Evolutionary conservation across 768 basidiomycete genomes (phyloP), one percentile per base, ranked within the genome.

Genomic region (Leccinum subgranulosum): DNA sequence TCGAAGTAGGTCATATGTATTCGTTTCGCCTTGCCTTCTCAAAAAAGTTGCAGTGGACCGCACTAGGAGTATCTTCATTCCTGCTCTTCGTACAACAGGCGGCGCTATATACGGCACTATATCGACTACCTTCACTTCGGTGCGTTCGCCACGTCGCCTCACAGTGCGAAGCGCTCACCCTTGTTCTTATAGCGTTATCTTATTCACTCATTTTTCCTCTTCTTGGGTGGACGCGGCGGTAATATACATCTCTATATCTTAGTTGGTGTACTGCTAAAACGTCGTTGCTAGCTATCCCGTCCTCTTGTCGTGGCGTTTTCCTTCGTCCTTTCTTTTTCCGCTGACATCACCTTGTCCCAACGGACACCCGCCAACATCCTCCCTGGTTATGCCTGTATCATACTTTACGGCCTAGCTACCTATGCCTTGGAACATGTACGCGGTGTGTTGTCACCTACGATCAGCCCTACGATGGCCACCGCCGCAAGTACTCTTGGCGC

Each of bases 201-300:
- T 91, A 33, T 84, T 92, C 63, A 74, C 83, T 21, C 86, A 89
- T 65, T 88, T 88, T 69, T 85, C 88, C 6, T 75, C 81, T 23
- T 74, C 86, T 45, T 90, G 88, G 87, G 75, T 86, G 49, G 78
- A 80, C 53, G 75, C 82, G 6, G 67, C 87, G 54, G 64, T 83
- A 43, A 43, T 11, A 19, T 41, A 78, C 66, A 55, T 74, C 79
- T 49, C 72, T 78, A 48, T 79, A 78, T 51, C 85, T 84, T 62
- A 65, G 81, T 71, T 14, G 39, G 31, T 33, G 39, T 52, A 25
- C 31, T 19, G 31, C 51, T 58, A 33, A 48, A 7, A 47, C 48
- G 3, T 55, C 9, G 19, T 36, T 46, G 25, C 33, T 60, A 90
- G 86, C 74, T 79, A 25, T 77, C 81, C 31, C 83, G 81, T 65